These are phyloP conservation scores for Cyclostephanos tholiformis DNA, from an alignment of 108 stramenopile genomes.

Conservation along the genomic window DNA sequence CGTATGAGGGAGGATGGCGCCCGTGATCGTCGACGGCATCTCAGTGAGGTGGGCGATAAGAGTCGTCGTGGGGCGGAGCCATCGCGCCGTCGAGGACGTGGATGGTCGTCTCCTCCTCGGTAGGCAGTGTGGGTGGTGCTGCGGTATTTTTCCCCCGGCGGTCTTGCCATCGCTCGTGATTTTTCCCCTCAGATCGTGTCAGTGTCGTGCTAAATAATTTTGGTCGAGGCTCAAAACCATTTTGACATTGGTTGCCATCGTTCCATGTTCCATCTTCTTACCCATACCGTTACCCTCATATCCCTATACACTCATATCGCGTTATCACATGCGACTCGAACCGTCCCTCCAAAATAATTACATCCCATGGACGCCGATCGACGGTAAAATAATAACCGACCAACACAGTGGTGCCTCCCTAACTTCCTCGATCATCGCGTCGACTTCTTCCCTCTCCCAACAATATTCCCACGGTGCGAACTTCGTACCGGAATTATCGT, in stretches of 20 bases:
- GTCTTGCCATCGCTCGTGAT: slow-evolving; percentile 35
- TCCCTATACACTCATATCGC: not conserved
- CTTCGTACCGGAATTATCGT: not conserved
- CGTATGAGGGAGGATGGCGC: not conserved
- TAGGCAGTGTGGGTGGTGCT: not conserved
- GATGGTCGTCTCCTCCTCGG: no score
- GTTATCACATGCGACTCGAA: not conserved
- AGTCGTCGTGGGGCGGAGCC: not conserved
- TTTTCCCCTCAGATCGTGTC: slow-evolving; percentile 4
- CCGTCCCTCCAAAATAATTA: not conserved
- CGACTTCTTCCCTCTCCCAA: slow-evolving; percentile 3
- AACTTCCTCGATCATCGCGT: not conserved
- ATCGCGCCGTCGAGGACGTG: not conserved
- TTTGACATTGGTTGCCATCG: not conserved
- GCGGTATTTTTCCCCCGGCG: not conserved
- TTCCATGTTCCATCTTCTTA: no score
- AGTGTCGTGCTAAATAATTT: not conserved
- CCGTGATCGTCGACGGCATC: not conserved
- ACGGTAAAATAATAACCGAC: not conserved
- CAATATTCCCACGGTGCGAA: not conserved
- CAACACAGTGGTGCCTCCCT: not conserved
- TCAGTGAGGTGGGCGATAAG: slow-evolving; percentile 7
- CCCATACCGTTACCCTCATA: not conserved
- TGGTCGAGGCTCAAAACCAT: not conserved
- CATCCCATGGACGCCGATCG: not conserved